A percentile compares a stretch with the other conserved stretches of the same genome.
Conservation (phyloP, 306 rosid species). For the Vigna trinervia region DNA sequence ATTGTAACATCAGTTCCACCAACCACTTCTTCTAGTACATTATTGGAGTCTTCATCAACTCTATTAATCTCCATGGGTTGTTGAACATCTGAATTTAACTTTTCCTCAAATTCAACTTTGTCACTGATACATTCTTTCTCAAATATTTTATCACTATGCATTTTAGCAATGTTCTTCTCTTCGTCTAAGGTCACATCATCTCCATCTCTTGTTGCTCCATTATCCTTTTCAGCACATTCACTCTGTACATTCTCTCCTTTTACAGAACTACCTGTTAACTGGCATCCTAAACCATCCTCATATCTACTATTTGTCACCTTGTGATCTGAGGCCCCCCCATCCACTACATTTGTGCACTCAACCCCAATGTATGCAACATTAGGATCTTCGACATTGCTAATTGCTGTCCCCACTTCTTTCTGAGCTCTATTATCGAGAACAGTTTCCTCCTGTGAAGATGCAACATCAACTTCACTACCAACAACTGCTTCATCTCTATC, state of each 20-base stretch:
- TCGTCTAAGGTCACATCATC: constrained; percentile 46
- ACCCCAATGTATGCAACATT: constrained; percentile 28
- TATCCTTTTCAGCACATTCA: constrained; percentile 40
- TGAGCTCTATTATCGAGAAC: constrained; percentile 38
- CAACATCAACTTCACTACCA: constrained; percentile 34
- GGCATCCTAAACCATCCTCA: constrained; percentile 48
- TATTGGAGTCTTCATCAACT: constrained; percentile 31
- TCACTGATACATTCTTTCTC: constrained; percentile 19
- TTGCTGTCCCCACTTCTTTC: constrained; percentile 36
- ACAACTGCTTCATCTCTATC: constrained; percentile 20
- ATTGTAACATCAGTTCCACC: constrained; percentile 44
- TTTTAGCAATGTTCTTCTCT: constrained; percentile 39
- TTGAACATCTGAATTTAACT: constrained; percentile 41
- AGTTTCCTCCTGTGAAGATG: neutral
- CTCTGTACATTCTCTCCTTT: constrained; percentile 44
- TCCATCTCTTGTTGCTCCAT: constrained; percentile 34
- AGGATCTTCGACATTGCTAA: constrained; percentile 36
- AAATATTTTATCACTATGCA: constrained; percentile 40
- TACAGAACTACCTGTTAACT: constrained; percentile 39
- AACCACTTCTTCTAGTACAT: constrained; percentile 38
- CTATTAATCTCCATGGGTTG: constrained; percentile 46
- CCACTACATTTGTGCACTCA: constrained; percentile 41
- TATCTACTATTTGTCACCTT: constrained; percentile 27
- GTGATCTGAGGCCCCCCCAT: constrained; percentile 41
- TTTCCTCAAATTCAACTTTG: constrained; percentile 34